phyloP scores from a whole-genome alignment of 2,329 filamentous ascomycete genomes.

The Aspergillus tubingensis region DNA sequence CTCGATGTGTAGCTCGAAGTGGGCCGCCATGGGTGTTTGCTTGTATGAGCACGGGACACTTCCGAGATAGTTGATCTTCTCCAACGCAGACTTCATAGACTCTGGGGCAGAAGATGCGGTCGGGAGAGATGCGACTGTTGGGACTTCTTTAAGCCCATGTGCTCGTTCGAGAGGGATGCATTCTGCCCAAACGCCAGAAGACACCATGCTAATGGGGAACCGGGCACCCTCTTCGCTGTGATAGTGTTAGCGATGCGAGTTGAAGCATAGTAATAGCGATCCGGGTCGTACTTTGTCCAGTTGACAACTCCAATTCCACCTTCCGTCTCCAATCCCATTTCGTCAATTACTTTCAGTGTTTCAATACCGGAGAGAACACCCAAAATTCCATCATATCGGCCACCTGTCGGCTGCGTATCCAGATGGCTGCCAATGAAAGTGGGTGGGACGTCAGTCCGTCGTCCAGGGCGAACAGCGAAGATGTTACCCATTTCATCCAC shows the following conservation, averaged over 20 bases:
- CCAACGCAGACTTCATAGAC: conserved; percentile 68
- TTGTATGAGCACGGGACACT: conserved; percentile 57
- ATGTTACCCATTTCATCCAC: conserved; percentile 79
- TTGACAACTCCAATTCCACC: conserved; percentile 74
- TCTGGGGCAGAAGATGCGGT: conserved; percentile 55
- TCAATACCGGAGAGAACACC: conserved; percentile 74
- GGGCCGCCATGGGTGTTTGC: conserved; percentile 67
- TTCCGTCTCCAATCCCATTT: conserved; percentile 67
- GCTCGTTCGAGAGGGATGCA: conserved; percentile 64
- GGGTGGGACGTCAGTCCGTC: conserved; percentile 57
- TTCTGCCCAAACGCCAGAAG: conserved; percentile 77
- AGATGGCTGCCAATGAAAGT: conserved; percentile 72
- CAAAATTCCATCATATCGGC: conserved; percentile 63
- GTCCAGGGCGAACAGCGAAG: conserved; percentile 70
- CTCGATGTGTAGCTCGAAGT: conserved; percentile 85
- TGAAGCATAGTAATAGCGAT: neutral
- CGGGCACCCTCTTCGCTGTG: conserved; percentile 75
- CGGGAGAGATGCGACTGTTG: conserved; percentile 45
- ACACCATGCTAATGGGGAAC: conserved; percentile 73
- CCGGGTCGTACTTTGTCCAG: conserved; percentile 35
- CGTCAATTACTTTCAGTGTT: conserved; percentile 67
- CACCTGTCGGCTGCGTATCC: conserved; percentile 61
- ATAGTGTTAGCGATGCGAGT: conserved; percentile 15
- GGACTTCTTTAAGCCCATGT: conserved; percentile 63
- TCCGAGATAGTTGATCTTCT: conserved; percentile 72